phyloP scores from a whole-genome alignment of 2,329 filamentous ascomycete genomes.

The Beauveria sp. region DNA sequence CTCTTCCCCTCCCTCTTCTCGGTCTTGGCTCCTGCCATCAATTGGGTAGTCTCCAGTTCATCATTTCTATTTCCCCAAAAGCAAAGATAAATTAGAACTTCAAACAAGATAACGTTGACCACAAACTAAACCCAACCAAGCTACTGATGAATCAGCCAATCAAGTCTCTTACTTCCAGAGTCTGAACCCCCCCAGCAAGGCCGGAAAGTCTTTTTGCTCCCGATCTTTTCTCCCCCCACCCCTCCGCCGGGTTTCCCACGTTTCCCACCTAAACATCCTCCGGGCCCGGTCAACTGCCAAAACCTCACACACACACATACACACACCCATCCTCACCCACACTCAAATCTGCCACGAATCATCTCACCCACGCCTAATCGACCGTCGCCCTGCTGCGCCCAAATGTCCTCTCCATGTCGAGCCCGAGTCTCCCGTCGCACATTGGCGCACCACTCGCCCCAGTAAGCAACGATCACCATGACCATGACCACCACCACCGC shows the following conservation, averaged over 20 bases:
- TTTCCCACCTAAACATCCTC: constrained; percentile 5
- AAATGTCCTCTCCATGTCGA: constrained; percentile 55
- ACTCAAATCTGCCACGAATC: constrained; percentile 13
- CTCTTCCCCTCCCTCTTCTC: neutral
- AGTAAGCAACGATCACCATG: constrained; percentile 29
- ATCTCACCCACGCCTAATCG: constrained; percentile 19
- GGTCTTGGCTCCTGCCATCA: neutral
- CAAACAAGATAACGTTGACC: neutral
- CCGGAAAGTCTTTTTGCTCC: neutral
- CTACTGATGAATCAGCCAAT: neutral
- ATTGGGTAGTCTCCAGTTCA: neutral
- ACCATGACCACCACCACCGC: neutral
- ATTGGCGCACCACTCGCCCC: constrained; percentile 45
- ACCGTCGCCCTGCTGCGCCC: constrained; percentile 23
- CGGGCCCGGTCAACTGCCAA: neutral
- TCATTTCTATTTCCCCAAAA: neutral
- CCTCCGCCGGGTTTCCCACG: constrained; percentile 5
- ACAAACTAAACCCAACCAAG: neutral
- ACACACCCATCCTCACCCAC: neutral
- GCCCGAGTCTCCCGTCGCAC: constrained; percentile 40
- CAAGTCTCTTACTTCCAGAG: neutral
- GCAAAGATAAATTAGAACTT: neutral
- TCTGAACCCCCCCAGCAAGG: neutral
- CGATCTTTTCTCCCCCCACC: constrained; percentile 3
- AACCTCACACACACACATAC: neutral